Evolutionary conservation across 169 alveolate species (phyloP).

Genomic region (Plasmodium inui): DNA sequence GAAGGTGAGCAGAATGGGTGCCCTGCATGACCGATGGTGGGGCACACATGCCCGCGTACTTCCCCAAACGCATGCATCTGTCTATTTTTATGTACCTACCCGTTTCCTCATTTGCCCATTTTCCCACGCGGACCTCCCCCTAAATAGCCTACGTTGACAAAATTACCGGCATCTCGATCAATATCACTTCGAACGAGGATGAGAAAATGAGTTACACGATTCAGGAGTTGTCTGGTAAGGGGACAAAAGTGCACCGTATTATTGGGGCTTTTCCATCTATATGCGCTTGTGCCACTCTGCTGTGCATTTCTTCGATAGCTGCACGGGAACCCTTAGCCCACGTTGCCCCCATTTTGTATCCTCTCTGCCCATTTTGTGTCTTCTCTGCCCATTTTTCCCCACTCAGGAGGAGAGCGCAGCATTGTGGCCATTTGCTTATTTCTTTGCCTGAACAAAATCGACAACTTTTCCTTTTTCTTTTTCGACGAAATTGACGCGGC

Average conservation of each 20-base stretch:
- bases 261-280: neutral
- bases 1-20: conserved; percentile 43
- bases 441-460: conserved; percentile 66
- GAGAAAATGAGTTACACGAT: conserved; percentile 62
- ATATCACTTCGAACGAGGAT: conserved; percentile 67
- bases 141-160: conserved; percentile 55
- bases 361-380: too few relatives aligned
- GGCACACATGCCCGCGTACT: neutral
- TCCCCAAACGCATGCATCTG: neutral
- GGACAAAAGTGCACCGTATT: neutral
- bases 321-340: neutral
- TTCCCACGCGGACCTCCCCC: too few relatives aligned
- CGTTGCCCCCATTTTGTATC: neutral
- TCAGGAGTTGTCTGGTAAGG: conserved; percentile 73
- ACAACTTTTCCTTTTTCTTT: conserved; percentile 75
- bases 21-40: neutral
- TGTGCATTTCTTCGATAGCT: neutral
- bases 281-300: neutral
- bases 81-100: neutral
- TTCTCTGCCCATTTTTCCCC: neutral
- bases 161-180: conserved; percentile 71
- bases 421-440: conserved; percentile 68
- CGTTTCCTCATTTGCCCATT: too few relatives aligned
- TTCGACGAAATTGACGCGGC: conserved; percentile 76
- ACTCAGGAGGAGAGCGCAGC: conserved; percentile 74